Evolutionary conservation across 768 basidiomycete species (phyloP), one percentile per base, ranked within the genome.

Genomic region (Suillus tomentosus): DNA sequence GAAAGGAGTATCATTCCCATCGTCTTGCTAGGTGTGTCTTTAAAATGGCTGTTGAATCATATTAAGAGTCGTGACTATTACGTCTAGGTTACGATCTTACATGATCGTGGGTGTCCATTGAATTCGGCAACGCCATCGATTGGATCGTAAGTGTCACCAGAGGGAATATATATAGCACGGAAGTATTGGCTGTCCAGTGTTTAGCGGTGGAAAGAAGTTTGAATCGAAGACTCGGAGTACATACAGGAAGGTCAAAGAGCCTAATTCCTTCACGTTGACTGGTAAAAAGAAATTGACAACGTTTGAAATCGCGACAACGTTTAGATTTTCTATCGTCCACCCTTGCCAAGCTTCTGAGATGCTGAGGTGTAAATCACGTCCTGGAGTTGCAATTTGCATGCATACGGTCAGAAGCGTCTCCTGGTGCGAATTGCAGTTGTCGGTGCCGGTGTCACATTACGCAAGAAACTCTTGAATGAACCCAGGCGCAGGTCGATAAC

Each of bases 401-500:
- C 1, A 60, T 31, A n/a, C 42, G 48, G 14, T 50, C 48, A 50
- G 50, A 24, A 24, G 3, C 14, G 7, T 40, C 19, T 15, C 6
- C n/a, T 31, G 19, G 40, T 40, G 53, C 64, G 60, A 19, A 43
- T 55, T 27, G 54, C 27, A 5, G 31, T 43, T 9, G 63, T 59
- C 22, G 59, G 53, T 27, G 14, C 8, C n/a, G 63, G 36, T 17
- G 39, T n/a, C 13, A 56, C 56, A 24, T 48, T 10, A 45, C 48
- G 58, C 51, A 66, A 48, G 5, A 2, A 14, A 34, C 45, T 66
- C 19, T n/a, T 54, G 9, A 54, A 36, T 27, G 62, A 59, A 39
- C 45, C 59, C 11, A 27, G 8, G 63, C 71, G 68, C 50, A 79
- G 69, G 61, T 79, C 68, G 40, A 77, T 68, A 39, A 68, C 72